These are phyloP conservation scores for Hansenula sp. DNA, from an alignment of 1,139 yeast genomes.

Conservation along the genomic window DNA sequence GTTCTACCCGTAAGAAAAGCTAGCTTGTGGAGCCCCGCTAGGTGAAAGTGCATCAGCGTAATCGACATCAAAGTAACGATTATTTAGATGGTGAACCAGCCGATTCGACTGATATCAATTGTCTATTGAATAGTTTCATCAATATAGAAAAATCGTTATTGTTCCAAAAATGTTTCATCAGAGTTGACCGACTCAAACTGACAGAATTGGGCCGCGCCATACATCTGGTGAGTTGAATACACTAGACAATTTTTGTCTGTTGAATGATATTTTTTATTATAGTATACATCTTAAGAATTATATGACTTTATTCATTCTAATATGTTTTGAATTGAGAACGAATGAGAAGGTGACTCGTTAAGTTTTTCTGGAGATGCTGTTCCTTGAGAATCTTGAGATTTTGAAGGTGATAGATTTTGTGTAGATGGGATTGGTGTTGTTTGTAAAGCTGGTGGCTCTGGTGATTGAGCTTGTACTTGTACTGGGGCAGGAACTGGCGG, in stretches of 20 bases:
- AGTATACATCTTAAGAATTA: background rate
- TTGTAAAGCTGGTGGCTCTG: background rate
- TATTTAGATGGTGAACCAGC: too few species aligned
- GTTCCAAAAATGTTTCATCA: background rate
- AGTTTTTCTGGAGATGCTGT: background rate
- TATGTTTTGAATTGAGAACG: constrained; percentile 2
- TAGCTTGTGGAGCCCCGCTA: too few species aligned
- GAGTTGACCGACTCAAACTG: background rate
- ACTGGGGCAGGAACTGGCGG: background rate
- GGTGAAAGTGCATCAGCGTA: too few species aligned
- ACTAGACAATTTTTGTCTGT: too few species aligned
- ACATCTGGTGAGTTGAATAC: too few species aligned
- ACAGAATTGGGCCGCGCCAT: too few species aligned
- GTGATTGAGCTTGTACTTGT: background rate
- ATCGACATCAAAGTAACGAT: too few species aligned
- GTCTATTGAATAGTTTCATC: too few species aligned
- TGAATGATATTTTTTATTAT: too few species aligned
- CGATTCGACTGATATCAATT: too few species aligned
- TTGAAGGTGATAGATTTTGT: background rate
- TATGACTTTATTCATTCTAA: background rate
- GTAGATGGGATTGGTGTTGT: background rate
- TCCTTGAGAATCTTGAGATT: background rate
- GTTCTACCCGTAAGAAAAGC: too few species aligned
- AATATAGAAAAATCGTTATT: background rate
- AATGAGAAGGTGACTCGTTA: constrained; percentile 2